Evolutionary conservation across 1,284 basidiomycete species (phyloP), one percentile per base, ranked within the genome.

Genomic region (Papiliotrema terrestris): DNA sequence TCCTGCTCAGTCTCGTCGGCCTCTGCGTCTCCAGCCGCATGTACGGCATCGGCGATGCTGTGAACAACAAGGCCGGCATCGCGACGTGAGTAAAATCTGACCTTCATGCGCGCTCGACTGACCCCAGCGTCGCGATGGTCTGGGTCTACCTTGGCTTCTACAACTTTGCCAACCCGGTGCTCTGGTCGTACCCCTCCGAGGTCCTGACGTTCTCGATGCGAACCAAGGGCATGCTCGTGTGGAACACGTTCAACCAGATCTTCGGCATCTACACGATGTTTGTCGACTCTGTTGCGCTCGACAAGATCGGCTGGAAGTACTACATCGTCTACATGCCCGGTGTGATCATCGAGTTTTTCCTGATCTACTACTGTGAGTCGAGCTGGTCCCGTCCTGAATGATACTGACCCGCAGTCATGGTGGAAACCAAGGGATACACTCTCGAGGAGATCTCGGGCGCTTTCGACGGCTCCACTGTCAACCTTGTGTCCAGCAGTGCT

Each of bases 71-170:
- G 8, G 65, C 71, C 3, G 74, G 66, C 38, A 56, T 77, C 49
- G 75, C 70, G 9, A 68, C 66, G 54, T 58, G 29, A 52, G 51
- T 43, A 20, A 45, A 1, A 46, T 26, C 6, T 32, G 17, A 25
- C 32, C 2, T 23, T 5, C 20, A 1, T 35, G 1, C 1, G 37
- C 9, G 6, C 8, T 44, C 1, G 25, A 8, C 41, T 43, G n/a
- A 32, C 1, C n/a, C 14, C 22, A 62, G 55, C 26, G 72, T 76
- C 20, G 73, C 67, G 9, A 58, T 77, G 2, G 73, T 77, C 13
- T 78, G 77, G 78, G 44, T 79, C 51, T 79, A 70, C 63, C 64
- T 74, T 20, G 72, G 74, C 5, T 63, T 57, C 29, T 75, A 73
- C 68, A 78, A 78, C 67, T 67, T 71, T 50, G 43, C 72, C 52